A percentile compares a stretch with the other conserved stretches of the same genome.
Conservation (phyloP, 2,329 filamentous ascomycete species). For the Colletotrichum noveboracense region DNA sequence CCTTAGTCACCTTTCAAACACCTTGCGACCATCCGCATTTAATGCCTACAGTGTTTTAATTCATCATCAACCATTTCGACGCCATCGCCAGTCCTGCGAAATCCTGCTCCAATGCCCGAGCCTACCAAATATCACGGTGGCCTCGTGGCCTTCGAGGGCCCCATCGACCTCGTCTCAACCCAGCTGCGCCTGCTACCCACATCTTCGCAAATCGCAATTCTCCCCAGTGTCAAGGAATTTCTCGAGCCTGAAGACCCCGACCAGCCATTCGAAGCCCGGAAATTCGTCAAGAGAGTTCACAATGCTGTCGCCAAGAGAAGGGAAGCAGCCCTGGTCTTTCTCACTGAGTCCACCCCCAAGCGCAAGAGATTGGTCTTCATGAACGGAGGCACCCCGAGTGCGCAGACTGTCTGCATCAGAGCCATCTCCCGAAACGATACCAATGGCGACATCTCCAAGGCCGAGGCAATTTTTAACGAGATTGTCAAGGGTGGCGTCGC, state of each 20-base stretch:
- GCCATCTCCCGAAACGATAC: constrained; percentile 59
- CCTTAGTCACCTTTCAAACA: not conserved
- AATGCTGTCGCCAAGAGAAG: constrained; percentile 52
- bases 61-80: not conserved
- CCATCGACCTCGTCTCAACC: constrained; percentile 58
- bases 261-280: constrained; percentile 30
- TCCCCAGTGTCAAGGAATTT: constrained; percentile 58
- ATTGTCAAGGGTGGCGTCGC: constrained; percentile 55
- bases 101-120: constrained; percentile 10
- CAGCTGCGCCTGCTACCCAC: constrained; percentile 65
- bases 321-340: constrained; percentile 55
- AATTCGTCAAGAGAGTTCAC: constrained; percentile 55
- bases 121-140: constrained; percentile 44
- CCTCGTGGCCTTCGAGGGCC: constrained; percentile 66
- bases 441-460: constrained; percentile 51
- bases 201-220: constrained; percentile 61
- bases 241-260: constrained; percentile 35
- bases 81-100: too few relatives aligned
- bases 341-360: constrained; percentile 47
- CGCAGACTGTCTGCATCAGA: constrained; percentile 58
- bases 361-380: constrained; percentile 64
- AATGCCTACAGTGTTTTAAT: not conserved
- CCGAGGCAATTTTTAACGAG: constrained; percentile 55
- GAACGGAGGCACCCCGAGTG: constrained; percentile 62
- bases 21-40: not conserved